These are phyloP conservation scores for Claviceps digitariae DNA, from an alignment of 2,329 filamentous ascomycete genomes.

Conservation along the genomic window DNA sequence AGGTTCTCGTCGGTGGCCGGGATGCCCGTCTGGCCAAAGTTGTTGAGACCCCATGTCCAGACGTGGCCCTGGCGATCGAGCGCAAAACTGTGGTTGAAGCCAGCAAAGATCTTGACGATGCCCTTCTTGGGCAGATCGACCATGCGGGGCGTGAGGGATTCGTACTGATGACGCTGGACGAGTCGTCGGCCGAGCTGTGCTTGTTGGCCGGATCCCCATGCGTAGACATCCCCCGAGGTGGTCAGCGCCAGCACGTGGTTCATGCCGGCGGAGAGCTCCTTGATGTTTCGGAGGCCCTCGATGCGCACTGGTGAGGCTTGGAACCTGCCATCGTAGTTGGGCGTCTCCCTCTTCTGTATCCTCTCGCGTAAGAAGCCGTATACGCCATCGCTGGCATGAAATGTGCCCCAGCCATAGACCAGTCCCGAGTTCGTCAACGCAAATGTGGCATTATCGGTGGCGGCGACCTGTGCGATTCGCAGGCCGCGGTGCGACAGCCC, in stretches of 20 bases:
- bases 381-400: conserved; percentile 30
- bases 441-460: conserved; percentile 55
- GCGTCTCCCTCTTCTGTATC: conserved; percentile 25
- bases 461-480: conserved; percentile 45
- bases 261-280: conserved; percentile 44
- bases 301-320: conserved; percentile 29
- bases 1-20: conserved; percentile 35
- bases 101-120: conserved; percentile 29
- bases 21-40: conserved; percentile 55
- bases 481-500: conserved; percentile 33
- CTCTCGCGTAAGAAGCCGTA: conserved; percentile 6
- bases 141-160: conserved; percentile 31
- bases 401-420: conserved; percentile 68
- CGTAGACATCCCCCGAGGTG: conserved; percentile 26
- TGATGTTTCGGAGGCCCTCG: conserved; percentile 43
- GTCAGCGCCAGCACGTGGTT: conserved; percentile 55
- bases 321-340: conserved; percentile 1
- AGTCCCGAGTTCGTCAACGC: conserved; percentile 53
- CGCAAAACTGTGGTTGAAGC: conserved; percentile 58
- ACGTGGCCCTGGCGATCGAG: conserved; percentile 49
- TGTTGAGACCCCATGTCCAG: conserved; percentile 59
- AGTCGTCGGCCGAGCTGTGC: conserved; percentile 33
- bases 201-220: conserved; percentile 25
- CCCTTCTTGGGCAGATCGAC: conserved; percentile 21
- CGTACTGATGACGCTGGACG: conserved; percentile 34